Percentiles rank a stretch among this genome's conserved stretches.
Conservation (phyloP, 805 yeast genomes). For the Starmerella sp. region DNA sequence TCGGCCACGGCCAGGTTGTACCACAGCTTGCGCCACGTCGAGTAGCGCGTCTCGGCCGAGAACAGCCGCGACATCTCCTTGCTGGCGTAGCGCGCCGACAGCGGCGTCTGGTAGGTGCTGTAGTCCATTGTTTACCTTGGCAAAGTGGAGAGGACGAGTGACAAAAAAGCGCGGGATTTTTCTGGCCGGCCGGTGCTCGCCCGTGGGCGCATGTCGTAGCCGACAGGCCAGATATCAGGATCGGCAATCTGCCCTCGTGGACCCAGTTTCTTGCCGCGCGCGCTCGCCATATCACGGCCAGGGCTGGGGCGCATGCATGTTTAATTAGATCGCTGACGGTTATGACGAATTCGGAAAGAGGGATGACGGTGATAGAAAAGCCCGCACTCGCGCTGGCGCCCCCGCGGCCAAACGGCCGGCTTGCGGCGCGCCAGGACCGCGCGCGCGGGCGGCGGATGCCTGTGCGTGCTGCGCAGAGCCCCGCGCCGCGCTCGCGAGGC, state of each 20-base stretch:
- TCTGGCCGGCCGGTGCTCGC: neutral
- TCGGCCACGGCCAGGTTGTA: slow-evolving; percentile 90
- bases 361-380: neutral
- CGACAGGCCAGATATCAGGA: no score
- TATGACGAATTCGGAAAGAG: neutral
- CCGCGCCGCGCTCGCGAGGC: no score
- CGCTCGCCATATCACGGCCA: neutral
- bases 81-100: slow-evolving; percentile 94
- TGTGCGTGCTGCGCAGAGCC: no score
- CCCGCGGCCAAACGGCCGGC: no score
- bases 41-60: slow-evolving; percentile 84
- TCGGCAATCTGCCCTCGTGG: no score
- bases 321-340: neutral
- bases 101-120: slow-evolving; percentile 84
- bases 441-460: no score
- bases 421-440: no score
- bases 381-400: neutral
- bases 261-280: neutral
- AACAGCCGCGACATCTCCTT: slow-evolving; percentile 92
- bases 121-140: slow-evolving; percentile 22
- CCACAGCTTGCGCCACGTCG: slow-evolving; percentile 99
- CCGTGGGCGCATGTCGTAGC: neutral
- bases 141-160: neutral
- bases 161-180: no score
- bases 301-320: neutral